These are phyloP conservation scores for Fusarium nematophilum DNA, from an alignment of 2,329 filamentous ascomycete species.

Conservation along the genomic window DNA sequence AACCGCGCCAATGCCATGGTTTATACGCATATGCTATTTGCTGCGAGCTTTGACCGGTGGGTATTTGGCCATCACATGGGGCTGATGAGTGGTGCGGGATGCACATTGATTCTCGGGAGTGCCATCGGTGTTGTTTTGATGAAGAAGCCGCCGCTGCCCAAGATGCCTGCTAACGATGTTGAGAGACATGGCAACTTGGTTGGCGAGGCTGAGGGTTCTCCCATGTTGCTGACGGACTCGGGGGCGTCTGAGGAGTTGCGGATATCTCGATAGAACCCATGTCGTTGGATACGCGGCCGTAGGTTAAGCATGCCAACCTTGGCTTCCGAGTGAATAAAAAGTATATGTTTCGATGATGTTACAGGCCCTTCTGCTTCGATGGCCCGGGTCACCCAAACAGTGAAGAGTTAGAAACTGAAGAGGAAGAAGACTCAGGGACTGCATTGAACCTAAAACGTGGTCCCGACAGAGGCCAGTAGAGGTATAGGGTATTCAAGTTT, in stretches of 20 bases:
- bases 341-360: too few species aligned
- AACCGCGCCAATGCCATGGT: constrained; percentile 69
- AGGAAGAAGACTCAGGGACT: not conserved
- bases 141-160: constrained; percentile 51
- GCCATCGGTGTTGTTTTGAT: constrained; percentile 62
- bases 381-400: too few species aligned
- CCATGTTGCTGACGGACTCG: constrained; percentile 53
- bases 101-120: constrained; percentile 64
- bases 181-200: constrained; percentile 48
- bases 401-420: not conserved
- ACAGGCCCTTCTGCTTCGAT: too few species aligned
- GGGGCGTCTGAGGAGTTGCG: constrained; percentile 41
- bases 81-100: constrained; percentile 61
- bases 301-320: not conserved
- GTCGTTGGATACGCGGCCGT: not conserved
- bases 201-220: constrained; percentile 51
- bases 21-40: constrained; percentile 69
- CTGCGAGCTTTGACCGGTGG: constrained; percentile 62
- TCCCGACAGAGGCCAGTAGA: too few species aligned
- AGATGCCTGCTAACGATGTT: constrained; percentile 45
- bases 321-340: not conserved
- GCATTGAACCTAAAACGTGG: not conserved
- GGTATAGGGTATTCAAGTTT: constrained; percentile 29
- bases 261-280: constrained; percentile 25
- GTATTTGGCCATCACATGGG: constrained; percentile 65